Conservation (phyloP, 306 rosid species). For the Alnus rubra region DNA sequence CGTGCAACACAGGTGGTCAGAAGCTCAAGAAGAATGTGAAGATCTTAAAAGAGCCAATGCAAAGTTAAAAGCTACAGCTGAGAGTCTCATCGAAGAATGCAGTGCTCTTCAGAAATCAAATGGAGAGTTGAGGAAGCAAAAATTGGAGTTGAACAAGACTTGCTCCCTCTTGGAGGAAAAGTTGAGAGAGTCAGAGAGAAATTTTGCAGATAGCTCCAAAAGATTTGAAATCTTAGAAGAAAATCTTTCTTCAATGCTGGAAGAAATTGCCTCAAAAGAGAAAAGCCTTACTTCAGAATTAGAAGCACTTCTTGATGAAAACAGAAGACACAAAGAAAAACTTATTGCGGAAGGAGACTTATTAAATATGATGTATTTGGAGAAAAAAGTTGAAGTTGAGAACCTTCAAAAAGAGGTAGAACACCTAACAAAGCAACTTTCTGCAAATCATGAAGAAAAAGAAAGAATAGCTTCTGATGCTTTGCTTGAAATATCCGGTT, state of each 20-base stretch:
- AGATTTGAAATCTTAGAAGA: slow-evolving; percentile 51
- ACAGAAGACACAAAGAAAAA: slow-evolving; percentile 37
- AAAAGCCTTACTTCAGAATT: slow-evolving; percentile 36
- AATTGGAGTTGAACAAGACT: slow-evolving; percentile 37
- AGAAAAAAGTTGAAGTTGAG: slow-evolving; percentile 49
- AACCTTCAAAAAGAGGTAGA: slow-evolving; percentile 49
- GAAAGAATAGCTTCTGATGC: slow-evolving; percentile 48
- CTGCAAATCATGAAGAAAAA: slow-evolving; percentile 45
- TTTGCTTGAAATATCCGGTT: slow-evolving; percentile 41
- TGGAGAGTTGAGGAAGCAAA: slow-evolving; percentile 46
- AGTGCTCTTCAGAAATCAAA: slow-evolving; percentile 39
- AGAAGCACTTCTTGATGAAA: slow-evolving; percentile 43
- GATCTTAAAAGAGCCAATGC: slow-evolving; percentile 32
- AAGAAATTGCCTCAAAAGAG: slow-evolving; percentile 46
- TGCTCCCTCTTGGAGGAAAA: slow-evolving; percentile 43
- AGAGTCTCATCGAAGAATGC: slow-evolving; percentile 36
- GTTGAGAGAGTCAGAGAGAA: slow-evolving; percentile 45
- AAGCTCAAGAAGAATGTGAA: slow-evolving; percentile 44
- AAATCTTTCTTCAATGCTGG: slow-evolving; percentile 33
- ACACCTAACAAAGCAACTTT: slow-evolving; percentile 45
- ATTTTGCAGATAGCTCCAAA: slow-evolving; percentile 35
- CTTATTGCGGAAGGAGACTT: slow-evolving; percentile 39
- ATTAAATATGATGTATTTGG: slow-evolving; percentile 46
- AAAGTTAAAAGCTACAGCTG: slow-evolving; percentile 38
- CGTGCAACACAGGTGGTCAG: slow-evolving; percentile 33